Evolutionary conservation across 2,329 filamentous ascomycete genomes (phyloP), one percentile per base, ranked within the genome.

Genomic region (Alternaria gansuensis): DNA sequence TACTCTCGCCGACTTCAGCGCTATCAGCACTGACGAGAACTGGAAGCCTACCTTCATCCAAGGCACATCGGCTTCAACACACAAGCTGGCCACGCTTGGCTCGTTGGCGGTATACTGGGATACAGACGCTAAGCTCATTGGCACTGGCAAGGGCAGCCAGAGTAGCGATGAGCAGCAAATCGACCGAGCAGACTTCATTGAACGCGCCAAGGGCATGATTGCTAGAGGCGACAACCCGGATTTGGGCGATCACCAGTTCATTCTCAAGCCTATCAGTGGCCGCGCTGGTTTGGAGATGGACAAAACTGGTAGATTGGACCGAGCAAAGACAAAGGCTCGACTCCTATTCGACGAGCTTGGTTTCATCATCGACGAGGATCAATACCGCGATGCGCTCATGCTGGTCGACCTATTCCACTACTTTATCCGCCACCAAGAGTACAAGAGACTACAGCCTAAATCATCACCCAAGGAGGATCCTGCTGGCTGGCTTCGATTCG

Each of bases 371-470:
- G 96, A 99, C 68, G 94, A 99, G 66, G 88, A 97, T 66, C 95
- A 99, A 76, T 99, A 99, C 75, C 90, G 96, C 29, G 95, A 99
- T 79, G 92, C 90, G 5, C 81, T 99, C 58, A 99, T 99, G 95
- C 91, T 99, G 82, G 91, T 98, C 2, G 95, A 99, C 75, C 83
- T 98, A 3, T 99, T 99, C 82, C 95, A 99, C 77, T 98, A 97
- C 79, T 99, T 98, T 77, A 91, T 97, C 68, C 89, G 94, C 31
- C 95, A 99, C 67, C 95, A 98, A 76, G 94, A 99, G 76, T 97
- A 98, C 81, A 96, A 96, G 75, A 94, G 90, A 69, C 83, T 93
- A 58, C 92, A 97, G 70, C 95, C 95, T 4, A 95, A 96, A 73
- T 88, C 88, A 57, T 85, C 86, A 0, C 91, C 92, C 0, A 96